A percentile compares a stretch with the other conserved stretches of the same genome.
Evolutionary conservation across 805 yeast genomes (phyloP).

Genomic region (Metschnikowia bowlesiae): DNA sequence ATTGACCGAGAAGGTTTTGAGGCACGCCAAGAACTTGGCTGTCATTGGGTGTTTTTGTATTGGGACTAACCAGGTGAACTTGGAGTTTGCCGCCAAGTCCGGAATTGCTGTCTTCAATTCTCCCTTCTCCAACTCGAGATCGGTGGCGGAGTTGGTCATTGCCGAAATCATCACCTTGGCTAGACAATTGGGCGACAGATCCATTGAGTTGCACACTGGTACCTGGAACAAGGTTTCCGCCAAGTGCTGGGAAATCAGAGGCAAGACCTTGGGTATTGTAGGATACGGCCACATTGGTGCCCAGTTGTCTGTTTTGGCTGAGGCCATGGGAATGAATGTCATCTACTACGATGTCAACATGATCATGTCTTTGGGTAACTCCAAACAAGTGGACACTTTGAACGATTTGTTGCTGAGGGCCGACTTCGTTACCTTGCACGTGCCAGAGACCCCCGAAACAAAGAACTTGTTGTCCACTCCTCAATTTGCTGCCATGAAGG

Average conservation of each 20-base stretch:
- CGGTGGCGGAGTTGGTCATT: slow-evolving; percentile 96
- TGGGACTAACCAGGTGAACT: slow-evolving; percentile 97
- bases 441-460: slow-evolving; percentile 92
- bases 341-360: slow-evolving; percentile 86
- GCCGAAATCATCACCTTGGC: slow-evolving; percentile 92
- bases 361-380: slow-evolving; percentile 96
- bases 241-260: slow-evolving; percentile 98
- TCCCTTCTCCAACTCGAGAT: slow-evolving; percentile 96
- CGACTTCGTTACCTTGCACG: slow-evolving; percentile 91
- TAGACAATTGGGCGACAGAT: slow-evolving; percentile 95
- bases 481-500: slow-evolving; percentile 93
- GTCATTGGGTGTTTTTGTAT: slow-evolving; percentile 98
- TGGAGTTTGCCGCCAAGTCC: slow-evolving; percentile 81
- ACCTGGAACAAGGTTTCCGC: slow-evolving; percentile 95
- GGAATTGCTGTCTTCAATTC: slow-evolving; percentile 98
- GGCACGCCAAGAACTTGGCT: slow-evolving; percentile 84
- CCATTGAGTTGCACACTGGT: slow-evolving; percentile 92
- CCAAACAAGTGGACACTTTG: slow-evolving; percentile 83
- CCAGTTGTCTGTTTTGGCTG: slow-evolving; percentile 94
- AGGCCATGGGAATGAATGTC: slow-evolving; percentile 96
- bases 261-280: slow-evolving; percentile 93
- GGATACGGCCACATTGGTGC: slow-evolving; percentile 99
- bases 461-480: slow-evolving; percentile 83
- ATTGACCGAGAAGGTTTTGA: slow-evolving; percentile 71
- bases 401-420: slow-evolving; percentile 75